Evolutionary conservation across 352 stramenopile genomes (phyloP), one percentile per base, ranked within the genome.

Genomic region (Globisporangium perplexum): DNA sequence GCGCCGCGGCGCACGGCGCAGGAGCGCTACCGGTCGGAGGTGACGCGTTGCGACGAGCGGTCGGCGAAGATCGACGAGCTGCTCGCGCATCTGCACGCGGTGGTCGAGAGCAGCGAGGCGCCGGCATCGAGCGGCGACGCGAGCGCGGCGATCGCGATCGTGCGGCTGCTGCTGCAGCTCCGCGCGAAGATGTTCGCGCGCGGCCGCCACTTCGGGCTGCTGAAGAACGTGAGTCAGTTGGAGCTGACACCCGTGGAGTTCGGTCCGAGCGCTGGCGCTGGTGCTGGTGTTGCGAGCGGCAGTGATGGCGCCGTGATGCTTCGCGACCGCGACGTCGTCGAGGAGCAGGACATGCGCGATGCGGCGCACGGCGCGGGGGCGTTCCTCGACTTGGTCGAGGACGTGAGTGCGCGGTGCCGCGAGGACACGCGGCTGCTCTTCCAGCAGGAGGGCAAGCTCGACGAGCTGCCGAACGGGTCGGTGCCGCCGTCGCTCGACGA

Each of bases 21-120:
- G 59, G 88, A 97, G 53, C 60, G 75, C 15, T 87, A 93, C 38
- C 75, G 90, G 5, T 91, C 83, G 1, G 84, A 93, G 55, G 87
- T 90, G 15, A 88, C 79, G 23, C 79, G 79, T 8, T 88, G 83
- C 23, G 86, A 96, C 30, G 68, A 77, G 23, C 71, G 72, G 43
- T 86, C 79, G 4, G 55, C 59, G n/a, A 60, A 66, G 14, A 81
- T 96, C 41, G 75, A 95, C 48, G 54, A 63, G 17, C 65, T 95
- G 8, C 56, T 96, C 7, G 39, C 60, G 7, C 65, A 70, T 12
- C 70, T 97, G 26, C 59, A 80, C 26, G 59, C 41, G 1, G 22
- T 88, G 17, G 58, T 75, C 30, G 53, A 63, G 10, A 67, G 35
- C 23, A 63, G 63, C 4, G 28, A 68, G 31, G 47, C 33, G 7